Conservation (phyloP, 1,139 yeast genomes). For the Blastobotrys aristatus region DNA sequence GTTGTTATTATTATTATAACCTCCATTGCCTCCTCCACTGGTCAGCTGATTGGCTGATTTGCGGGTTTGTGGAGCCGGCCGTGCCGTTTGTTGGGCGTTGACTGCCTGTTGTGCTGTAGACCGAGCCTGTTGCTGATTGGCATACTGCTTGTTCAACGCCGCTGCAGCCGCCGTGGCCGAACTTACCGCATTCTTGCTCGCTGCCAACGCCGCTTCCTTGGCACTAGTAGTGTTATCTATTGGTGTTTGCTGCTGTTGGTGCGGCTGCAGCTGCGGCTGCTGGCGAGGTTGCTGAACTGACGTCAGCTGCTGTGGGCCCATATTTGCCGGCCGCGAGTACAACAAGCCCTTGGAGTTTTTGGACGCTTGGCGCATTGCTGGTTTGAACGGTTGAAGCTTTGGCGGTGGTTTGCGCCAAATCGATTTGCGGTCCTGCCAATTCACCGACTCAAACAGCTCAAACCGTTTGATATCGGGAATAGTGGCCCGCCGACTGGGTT, state of each 20-base stretch:
- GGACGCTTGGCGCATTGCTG: conserved; percentile 22
- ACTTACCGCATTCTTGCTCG: conserved; percentile 9
- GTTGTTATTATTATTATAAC: conserved; percentile 16
- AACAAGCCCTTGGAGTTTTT: not conserved
- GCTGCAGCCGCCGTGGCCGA: conserved; percentile 30
- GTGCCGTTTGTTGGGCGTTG: not conserved
- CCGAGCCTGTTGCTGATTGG: conserved; percentile 17
- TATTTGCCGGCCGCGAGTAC: not conserved
- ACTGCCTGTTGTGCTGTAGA: not conserved
- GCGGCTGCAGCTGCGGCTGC: conserved; percentile 12
- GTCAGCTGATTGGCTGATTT: conserved; percentile 4
- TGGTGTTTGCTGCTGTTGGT: conserved; percentile 14
- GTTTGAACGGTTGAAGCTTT: conserved; percentile 66
- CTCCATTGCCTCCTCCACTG: too few relatives aligned
- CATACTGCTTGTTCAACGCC: conserved; percentile 17
- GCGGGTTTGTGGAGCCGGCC: conserved; percentile 4
- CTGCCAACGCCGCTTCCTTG: conserved; percentile 9
- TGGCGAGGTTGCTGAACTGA: conserved; percentile 9
- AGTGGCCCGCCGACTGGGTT: conserved; percentile 64
- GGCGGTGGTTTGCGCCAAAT: conserved; percentile 77
- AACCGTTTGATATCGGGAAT: conserved; percentile 65
- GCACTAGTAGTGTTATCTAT: conserved; percentile 5
- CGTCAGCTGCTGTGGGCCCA: conserved; percentile 1
- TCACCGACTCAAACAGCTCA: conserved; percentile 60
- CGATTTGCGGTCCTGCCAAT: conserved; percentile 58